phyloP scores from a whole-genome alignment of 2,329 filamentous ascomycete species.

The Chaetomiaceae sp. region DNA sequence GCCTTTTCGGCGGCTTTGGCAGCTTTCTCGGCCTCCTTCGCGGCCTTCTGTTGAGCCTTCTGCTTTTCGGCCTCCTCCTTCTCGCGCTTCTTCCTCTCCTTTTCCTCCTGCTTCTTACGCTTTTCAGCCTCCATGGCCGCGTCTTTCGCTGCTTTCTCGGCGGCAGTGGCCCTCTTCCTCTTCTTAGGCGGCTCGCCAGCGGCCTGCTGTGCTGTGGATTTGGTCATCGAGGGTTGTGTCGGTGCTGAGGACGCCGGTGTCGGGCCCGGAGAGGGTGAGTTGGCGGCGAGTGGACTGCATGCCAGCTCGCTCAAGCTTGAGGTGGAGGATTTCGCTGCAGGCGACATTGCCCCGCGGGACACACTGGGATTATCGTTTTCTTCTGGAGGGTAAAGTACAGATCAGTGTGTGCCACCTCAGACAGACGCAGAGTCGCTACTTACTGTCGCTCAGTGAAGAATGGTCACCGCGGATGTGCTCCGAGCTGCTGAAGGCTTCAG shows the following conservation, averaged over 20 bases:
- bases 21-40: slow-evolving; percentile 31
- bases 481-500: not conserved
- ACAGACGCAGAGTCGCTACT: not conserved
- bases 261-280: slow-evolving; percentile 36
- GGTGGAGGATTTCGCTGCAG: slow-evolving; percentile 28
- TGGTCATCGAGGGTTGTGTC: not conserved
- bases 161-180: slow-evolving; percentile 42
- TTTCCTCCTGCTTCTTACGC: slow-evolving; percentile 31
- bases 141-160: slow-evolving; percentile 35
- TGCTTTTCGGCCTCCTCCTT: slow-evolving; percentile 35
- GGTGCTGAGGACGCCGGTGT: slow-evolving; percentile 18
- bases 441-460: slow-evolving; percentile 20
- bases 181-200: slow-evolving; percentile 35
- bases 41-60: slow-evolving; percentile 9
- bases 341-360: not conserved
- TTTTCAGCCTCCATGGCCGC: slow-evolving; percentile 33
- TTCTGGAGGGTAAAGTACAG: slow-evolving; percentile 5
- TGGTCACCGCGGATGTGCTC: not conserved
- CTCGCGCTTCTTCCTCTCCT: slow-evolving; percentile 28
- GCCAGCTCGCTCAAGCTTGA: slow-evolving; percentile 40
- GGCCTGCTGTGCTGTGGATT: slow-evolving; percentile 13
- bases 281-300: slow-evolving; percentile 37
- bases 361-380: slow-evolving; percentile 17
- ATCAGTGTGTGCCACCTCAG: not conserved
- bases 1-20: slow-evolving; percentile 32